Percentiles rank a stretch among this genome's conserved stretches.
Evolutionary conservation across 1,284 basidiomycete species (phyloP).

Genomic region (Ceratobasidium sp.): DNA sequence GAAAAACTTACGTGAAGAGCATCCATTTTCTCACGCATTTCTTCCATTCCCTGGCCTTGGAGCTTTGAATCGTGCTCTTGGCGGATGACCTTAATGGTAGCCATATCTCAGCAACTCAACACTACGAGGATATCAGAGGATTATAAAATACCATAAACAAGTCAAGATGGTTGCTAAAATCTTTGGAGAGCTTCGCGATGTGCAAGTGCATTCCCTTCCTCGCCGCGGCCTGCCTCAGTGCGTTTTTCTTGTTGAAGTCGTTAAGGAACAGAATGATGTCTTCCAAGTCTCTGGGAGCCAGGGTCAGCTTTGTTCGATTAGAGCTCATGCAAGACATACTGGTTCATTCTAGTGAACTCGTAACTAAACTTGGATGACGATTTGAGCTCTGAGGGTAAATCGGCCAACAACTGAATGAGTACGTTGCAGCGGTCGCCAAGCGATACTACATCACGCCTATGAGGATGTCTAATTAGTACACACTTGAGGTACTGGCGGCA

Average conservation of each 20-base stretch:
- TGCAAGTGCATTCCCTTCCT: slow-evolving; percentile 14
- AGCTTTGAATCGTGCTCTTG: neutral
- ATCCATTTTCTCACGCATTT: neutral
- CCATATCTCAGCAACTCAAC: neutral
- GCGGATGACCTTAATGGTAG: neutral
- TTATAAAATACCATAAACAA: neutral
- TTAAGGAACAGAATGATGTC: slow-evolving; percentile 9
- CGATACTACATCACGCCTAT: neutral
- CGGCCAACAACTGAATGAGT: neutral
- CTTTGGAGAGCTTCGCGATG: neutral
- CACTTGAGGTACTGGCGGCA: too few relatives aligned
- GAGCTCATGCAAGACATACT: neutral
- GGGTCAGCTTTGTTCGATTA: neutral
- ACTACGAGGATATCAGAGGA: neutral
- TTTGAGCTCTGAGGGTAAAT: neutral
- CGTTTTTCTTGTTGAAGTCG: slow-evolving; percentile 6
- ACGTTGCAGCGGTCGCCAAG: neutral
- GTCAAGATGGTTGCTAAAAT: neutral
- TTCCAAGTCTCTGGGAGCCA: slow-evolving; percentile 1
- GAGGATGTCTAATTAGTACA: neutral
- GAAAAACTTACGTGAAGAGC: slow-evolving; percentile 16
- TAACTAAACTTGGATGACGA: neutral
- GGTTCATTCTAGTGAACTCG: slow-evolving; percentile 5
- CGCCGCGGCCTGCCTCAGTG: neutral
- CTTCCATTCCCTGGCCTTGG: neutral